Conservation (phyloP, 176 grass and related monocot genomes). For the Oryza nivara region DNA sequence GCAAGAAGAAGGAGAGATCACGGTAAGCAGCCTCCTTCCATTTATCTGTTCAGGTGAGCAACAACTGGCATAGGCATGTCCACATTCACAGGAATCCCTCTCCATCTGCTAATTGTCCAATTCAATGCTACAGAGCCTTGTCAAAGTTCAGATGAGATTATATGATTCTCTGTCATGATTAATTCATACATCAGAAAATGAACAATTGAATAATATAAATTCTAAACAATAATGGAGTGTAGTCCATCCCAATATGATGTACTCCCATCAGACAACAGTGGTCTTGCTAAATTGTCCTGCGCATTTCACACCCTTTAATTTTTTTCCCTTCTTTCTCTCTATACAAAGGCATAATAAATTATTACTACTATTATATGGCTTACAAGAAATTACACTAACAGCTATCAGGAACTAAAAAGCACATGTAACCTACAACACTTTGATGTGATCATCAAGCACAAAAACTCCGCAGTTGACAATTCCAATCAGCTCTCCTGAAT, state of each 20-base stretch:
- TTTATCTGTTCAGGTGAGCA: neutral
- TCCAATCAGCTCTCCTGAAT: constrained; percentile 45
- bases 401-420: constrained; percentile 32
- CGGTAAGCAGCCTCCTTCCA: neutral
- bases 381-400: constrained; percentile 54
- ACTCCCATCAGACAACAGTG: constrained; percentile 14
- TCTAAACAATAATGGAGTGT: neutral
- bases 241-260: neutral
- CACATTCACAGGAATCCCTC: constrained; percentile 26
- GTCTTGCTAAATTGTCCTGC: neutral
- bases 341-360: constrained; percentile 59
- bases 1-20: neutral
- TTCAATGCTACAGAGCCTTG: neutral
- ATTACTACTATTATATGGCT: constrained; percentile 43
- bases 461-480: constrained; percentile 22
- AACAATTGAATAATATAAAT: neutral
- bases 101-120: neutral
- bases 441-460: constrained; percentile 22
- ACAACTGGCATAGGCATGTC: neutral
- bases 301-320: constrained; percentile 6
- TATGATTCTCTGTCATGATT: neutral
- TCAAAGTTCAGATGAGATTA: neutral
- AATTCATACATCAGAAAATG: neutral
- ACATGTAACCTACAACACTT: constrained; percentile 50
- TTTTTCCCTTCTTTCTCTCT: constrained; percentile 32